phyloP scores from a whole-genome alignment of 78 protist genomes.

The Dictyostelium firmibasis region DNA sequence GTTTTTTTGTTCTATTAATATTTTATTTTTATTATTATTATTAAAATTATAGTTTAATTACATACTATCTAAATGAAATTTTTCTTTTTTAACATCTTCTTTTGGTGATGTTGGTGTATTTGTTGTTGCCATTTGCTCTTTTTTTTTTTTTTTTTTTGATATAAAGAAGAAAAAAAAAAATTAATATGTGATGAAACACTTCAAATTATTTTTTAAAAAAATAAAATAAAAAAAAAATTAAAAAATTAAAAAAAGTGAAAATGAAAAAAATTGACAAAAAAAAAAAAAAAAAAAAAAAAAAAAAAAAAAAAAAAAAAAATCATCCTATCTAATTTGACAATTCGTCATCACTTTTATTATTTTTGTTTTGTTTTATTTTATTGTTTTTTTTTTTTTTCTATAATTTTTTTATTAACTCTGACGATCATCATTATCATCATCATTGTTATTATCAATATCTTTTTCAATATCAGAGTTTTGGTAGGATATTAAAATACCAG shows the following conservation, averaged over 20 bases:
- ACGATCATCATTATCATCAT: background rate
- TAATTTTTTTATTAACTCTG: background rate
- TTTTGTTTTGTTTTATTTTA: no score
- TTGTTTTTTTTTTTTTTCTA: no score
- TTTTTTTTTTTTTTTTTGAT: background rate
- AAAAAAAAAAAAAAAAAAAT: no score
- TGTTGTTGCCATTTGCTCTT: background rate
- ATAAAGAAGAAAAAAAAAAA: background rate
- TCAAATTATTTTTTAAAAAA: no score
- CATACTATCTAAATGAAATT: constrained; percentile 33
- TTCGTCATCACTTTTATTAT: no score
- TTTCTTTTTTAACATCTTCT: background rate
- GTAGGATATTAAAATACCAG: background rate
- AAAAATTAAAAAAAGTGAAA: background rate
- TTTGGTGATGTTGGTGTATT: background rate
- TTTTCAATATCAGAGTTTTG: background rate
- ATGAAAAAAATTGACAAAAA: no score
- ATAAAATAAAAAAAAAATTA: background rate
- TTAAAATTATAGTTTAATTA: background rate
- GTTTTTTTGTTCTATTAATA: no score
- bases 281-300: no score
- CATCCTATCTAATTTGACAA: no score
- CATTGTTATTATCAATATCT: background rate
- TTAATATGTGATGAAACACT: background rate
- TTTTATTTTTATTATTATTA: background rate